Evolutionary conservation across 331 rosid species (phyloP), one percentile per base, ranked within the genome.

Genomic region (Quercus tomentella): DNA sequence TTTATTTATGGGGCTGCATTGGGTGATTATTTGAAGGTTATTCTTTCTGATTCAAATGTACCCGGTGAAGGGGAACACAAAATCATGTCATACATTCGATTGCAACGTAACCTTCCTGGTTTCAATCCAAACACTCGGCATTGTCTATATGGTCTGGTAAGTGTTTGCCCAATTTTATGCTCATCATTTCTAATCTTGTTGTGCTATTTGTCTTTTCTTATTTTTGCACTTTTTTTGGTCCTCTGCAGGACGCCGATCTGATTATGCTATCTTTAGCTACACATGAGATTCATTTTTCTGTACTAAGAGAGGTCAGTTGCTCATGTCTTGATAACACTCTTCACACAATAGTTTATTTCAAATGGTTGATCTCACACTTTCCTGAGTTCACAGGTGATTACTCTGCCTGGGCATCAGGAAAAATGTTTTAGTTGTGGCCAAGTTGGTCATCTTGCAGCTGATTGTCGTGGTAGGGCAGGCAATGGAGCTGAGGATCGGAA

Each of bases 41-140:
- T 93, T 76, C 97, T 96, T 86, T 93, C 99, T 87, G 99, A 96
- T 90, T 85, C 99, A 55, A 96, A 96, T 73, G 97, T 87, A 73
- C 94, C 94, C 72, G 99, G 99, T 12, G 99, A 96, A 91, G 99
- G 99, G 71, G 97, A 96, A 79, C 99, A 96, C 86, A 96, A 96
- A 88, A 89, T 93, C 79, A 96, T 96, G 90, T 82, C 90, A 73
- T 96, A 93, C 80, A 93, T 96, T 75, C 94, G 99, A 75, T 80
- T 25, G 77, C 99, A 93, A 70, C 93, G 98, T 72, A 86, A 85
- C 88, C 89, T 89, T 78, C 89, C 90, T 33, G 98, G 99, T 49
- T 96, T 89, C 74, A 85, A 93, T 87, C 99, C 98, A 60, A 93
- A 96, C 80, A 93, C 97, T 70, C 87, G 87, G 49, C 98, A 96